Percentiles rank a stretch among this genome's conserved stretches.
Evolutionary conservation across 2,329 filamentous ascomycete genomes (phyloP).

Genomic region (Lasiodiplodia hormozganensis): DNA sequence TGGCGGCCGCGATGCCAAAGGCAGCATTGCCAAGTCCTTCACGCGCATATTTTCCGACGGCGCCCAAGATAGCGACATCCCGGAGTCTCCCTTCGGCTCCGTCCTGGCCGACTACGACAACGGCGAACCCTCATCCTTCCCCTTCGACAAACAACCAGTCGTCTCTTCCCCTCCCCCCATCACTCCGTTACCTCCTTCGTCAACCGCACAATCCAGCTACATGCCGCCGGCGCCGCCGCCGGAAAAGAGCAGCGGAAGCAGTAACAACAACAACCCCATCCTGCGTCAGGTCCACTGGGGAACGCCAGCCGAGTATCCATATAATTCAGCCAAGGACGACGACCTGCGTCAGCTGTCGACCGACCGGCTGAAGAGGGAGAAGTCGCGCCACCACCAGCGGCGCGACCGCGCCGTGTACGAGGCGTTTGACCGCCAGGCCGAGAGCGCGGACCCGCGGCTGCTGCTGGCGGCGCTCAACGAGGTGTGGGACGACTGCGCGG

Average conservation of each 20-base stretch:
- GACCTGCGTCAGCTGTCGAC: neutral
- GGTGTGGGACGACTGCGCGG: constrained; percentile 18
- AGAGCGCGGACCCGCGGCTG: constrained; percentile 2
- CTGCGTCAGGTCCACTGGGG: constrained; percentile 21
- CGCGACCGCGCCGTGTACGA: constrained; percentile 28
- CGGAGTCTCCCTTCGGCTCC: constrained; percentile 25
- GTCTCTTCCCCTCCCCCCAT: neutral
- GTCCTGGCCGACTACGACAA: neutral
- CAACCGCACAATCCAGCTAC: neutral
- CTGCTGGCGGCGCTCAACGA: constrained; percentile 19
- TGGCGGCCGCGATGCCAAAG: neutral
- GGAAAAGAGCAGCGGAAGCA: neutral
- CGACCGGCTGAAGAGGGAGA: neutral
- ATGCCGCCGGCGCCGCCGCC: neutral
- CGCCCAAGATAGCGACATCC: constrained; percentile 2
- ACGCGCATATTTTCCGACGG: constrained; percentile 22
- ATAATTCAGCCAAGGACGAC: no score
- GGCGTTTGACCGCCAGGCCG: neutral
- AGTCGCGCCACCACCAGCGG: neutral
- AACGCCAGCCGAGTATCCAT: neutral
- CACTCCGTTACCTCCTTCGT: neutral
- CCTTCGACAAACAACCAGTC: neutral
- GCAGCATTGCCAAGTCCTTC: constrained; percentile 6
- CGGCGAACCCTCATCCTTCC: neutral
- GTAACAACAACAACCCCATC: neutral